phyloP scores from a whole-genome alignment of 2,329 filamentous ascomycete genomes.

The Apiospora rasikravindrae region DNA sequence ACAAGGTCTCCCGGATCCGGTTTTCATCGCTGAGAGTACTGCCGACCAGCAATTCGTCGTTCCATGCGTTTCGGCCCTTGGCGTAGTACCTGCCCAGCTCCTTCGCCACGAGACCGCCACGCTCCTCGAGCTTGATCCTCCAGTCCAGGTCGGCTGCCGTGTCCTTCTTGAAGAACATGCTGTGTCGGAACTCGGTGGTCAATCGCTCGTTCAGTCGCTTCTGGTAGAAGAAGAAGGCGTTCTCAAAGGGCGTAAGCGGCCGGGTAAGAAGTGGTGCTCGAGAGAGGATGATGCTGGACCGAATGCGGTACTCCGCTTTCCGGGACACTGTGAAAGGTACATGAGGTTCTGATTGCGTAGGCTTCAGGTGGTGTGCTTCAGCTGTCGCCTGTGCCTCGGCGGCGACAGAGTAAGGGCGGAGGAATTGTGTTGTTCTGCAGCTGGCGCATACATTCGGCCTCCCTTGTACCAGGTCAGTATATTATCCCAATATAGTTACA shows the following conservation, averaged over 20 bases:
- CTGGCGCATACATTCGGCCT: conserved; percentile 41
- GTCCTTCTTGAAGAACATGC: conserved; percentile 94
- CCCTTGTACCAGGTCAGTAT: conserved; percentile 38
- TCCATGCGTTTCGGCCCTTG: conserved; percentile 75
- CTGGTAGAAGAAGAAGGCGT: conserved; percentile 95
- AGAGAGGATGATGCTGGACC: conserved; percentile 79
- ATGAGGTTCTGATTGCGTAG: conserved; percentile 39
- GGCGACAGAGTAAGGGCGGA: conserved; percentile 41
- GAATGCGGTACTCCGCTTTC: conserved; percentile 52
- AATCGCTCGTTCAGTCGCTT: conserved; percentile 94
- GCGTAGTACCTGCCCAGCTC: conserved; percentile 87
- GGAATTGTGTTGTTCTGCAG: conserved; percentile 35
- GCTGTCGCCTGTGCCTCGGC: conserved; percentile 43
- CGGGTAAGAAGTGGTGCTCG: conserved; percentile 88
- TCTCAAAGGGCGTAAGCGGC: conserved; percentile 84
- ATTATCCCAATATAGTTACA: neutral
- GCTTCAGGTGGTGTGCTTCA: conserved; percentile 41
- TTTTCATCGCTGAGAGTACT: conserved; percentile 69
- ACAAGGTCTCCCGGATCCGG: conserved; percentile 68
- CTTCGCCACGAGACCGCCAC: conserved; percentile 74
- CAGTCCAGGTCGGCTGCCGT: conserved; percentile 86
- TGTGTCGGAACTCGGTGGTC: conserved; percentile 82
- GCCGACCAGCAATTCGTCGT: conserved; percentile 85
- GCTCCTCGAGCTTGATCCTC: conserved; percentile 82
- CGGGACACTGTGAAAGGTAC: conserved; percentile 35